A percentile compares a stretch with the other conserved stretches of the same genome.
Conservation (phyloP, 2,329 filamentous ascomycete species). For the Fusarium sp. region DNA sequence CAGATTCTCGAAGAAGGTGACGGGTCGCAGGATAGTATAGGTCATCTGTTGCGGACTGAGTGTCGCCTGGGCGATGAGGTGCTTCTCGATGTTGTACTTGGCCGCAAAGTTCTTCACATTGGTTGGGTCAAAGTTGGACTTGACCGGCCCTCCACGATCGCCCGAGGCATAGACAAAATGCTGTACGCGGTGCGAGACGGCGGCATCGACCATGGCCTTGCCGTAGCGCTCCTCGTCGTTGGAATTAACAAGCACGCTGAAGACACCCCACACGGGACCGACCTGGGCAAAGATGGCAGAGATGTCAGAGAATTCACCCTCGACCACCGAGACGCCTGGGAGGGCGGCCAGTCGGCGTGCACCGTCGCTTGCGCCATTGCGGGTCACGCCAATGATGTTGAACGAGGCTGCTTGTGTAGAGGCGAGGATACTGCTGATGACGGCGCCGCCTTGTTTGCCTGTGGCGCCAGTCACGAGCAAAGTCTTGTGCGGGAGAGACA, state of each 20-base stretch:
- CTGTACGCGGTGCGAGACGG: not conserved
- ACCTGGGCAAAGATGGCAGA: not conserved
- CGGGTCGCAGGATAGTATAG: constrained; percentile 69
- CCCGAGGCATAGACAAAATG: constrained; percentile 9
- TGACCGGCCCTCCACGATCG: not conserved
- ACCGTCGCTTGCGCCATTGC: not conserved
- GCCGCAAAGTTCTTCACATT: not conserved
- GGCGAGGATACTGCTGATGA: constrained; percentile 1
- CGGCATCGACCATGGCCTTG: not conserved
- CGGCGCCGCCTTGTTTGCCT: constrained; percentile 7
- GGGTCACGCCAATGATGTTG: not conserved
- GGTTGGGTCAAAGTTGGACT: not conserved
- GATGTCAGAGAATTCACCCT: not conserved
- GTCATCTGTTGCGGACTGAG: constrained; percentile 51
- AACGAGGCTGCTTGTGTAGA: not conserved
- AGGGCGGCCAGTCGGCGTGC: not conserved
- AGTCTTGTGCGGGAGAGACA: not conserved
- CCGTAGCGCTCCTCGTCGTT: constrained; percentile 5
- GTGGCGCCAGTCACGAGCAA: constrained; percentile 1
- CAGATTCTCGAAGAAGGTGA: constrained; percentile 68
- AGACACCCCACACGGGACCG: constrained; percentile 2
- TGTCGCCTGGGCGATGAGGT: not conserved
- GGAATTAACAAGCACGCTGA: constrained; percentile 1
- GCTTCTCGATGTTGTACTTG: not conserved
- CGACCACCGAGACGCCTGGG: not conserved